These are phyloP conservation scores for Chondrus crispus DNA, from an alignment of 23 red algal genomes.

Conservation along the genomic window DNA sequence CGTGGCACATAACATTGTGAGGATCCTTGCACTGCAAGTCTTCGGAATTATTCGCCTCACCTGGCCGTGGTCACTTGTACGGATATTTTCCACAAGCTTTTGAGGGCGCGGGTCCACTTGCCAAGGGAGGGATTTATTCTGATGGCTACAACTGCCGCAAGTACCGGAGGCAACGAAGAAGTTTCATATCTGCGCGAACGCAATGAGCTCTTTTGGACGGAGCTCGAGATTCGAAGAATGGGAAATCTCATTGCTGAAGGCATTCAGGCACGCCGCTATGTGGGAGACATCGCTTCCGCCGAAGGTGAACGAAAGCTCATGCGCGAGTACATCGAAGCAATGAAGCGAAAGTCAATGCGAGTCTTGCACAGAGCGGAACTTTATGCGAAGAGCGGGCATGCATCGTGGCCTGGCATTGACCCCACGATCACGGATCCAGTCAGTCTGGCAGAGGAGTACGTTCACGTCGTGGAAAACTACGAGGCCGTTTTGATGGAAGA, in stretches of 20 bases:
- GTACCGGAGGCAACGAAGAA: no score
- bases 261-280: constrained; percentile 38
- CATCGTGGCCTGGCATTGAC: constrained; percentile 58
- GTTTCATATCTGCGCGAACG: no score
- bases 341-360: constrained; percentile 54
- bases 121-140: no score
- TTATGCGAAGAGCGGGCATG: constrained; percentile 40
- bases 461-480: constrained; percentile 50
- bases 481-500: constrained; percentile 47
- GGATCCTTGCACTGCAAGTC: no score
- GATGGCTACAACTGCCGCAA: no score
- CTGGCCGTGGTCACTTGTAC: no score
- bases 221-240: constrained; percentile 54
- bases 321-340: constrained; percentile 42
- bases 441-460: constrained; percentile 61
- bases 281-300: not conserved
- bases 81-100: no score
- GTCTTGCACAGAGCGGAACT: constrained; percentile 62
- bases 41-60: no score
- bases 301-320: constrained; percentile 33
- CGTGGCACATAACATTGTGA: no score
- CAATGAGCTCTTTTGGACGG: constrained; percentile 69
- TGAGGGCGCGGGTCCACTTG: no score
- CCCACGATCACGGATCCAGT: constrained; percentile 49
- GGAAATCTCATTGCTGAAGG: constrained; percentile 57